Base-by-base conservation (phyloP, 1,139 yeast species). In the Candida anutae region DNA sequence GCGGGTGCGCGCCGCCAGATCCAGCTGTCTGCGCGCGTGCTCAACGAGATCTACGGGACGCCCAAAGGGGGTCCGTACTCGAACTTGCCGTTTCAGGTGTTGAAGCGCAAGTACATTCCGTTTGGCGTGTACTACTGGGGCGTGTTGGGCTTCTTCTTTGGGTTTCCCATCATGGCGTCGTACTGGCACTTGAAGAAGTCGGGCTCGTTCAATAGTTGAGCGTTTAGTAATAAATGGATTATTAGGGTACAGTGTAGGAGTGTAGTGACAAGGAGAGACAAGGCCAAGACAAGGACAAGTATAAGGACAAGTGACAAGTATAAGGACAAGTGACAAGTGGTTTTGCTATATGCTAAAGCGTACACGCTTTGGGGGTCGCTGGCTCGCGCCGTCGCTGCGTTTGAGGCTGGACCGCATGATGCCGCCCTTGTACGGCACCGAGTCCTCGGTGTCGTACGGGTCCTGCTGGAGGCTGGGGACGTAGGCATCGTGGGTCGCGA, bases 81-180 rank as follows among this genome's bases (percentile, higher is more conserved):
- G 52, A 90, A 90, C 74, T 53, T 90, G 42, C 98, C 98, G 42
- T 90, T 88, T 77, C 75, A 77, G 69, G 93, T 90, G 41, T 85
- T 84, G 71, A 69, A 77, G 73, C 84, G 94, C 74, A 82, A 77
- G 67, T 44, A 33, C 34, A 71, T 88, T 41, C 97, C 97, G 41
- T 85, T 74, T 57, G 80, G 77, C 45, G 64, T 84, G 29, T 69
- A 78, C 42, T 94, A 79, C 69, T 80, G 83, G 70, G 77, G 88
- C 32, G 77, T 76, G 62, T 73, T 84, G 51, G 77, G 87, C 5
- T 53, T 60, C 48, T 62, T 63, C 58, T 65, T 65, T 43, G 53
- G 58, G 30, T 62, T 82, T 55, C 93, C 94, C 54, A 76, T 79
- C 66, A 59, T 79, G 44, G 69, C 81, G 29, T 60, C 73, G 36